phyloP scores from a whole-genome alignment of 805 yeast species.

The Starmerella vaccinii region DNA sequence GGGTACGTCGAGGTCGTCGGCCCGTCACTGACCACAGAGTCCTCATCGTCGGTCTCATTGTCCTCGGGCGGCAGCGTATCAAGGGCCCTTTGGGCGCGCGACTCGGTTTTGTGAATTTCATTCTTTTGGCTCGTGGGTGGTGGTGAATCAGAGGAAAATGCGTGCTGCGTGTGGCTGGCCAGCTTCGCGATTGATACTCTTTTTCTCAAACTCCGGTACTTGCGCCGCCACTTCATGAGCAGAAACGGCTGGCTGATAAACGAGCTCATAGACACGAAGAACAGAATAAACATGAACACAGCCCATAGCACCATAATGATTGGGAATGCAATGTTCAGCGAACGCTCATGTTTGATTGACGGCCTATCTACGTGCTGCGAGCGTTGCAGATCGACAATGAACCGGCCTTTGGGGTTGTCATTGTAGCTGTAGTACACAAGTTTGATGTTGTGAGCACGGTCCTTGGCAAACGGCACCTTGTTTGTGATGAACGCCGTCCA shows the following conservation, averaged over 20 bases:
- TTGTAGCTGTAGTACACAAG: conserved; percentile 8
- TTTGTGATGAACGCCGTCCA: conserved; percentile 70
- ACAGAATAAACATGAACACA: not conserved
- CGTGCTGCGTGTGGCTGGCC: not conserved
- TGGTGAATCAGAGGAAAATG: not conserved
- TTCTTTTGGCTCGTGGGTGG: not conserved
- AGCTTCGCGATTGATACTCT: not conserved
- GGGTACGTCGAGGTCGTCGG: not conserved
- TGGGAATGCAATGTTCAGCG: not conserved
- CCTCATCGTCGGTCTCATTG: not conserved
- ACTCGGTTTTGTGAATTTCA: not conserved
- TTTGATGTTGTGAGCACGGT: not conserved
- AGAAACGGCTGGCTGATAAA: conserved; percentile 1
- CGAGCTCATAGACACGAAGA: not conserved
- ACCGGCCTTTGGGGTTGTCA: conserved; percentile 1
- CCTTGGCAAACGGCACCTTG: conserved; percentile 49
- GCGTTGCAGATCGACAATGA: conserved; percentile 9
- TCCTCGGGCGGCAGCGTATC: not conserved
- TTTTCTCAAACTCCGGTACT: not conserved
- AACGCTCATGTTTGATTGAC: too few species aligned
- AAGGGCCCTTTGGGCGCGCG: not conserved
- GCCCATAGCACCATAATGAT: too few species aligned
- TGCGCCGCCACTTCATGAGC: not conserved
- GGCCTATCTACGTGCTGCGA: too few species aligned
- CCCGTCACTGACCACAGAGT: not conserved